Evolutionary conservation across 179 eudicot species (phyloP), one percentile per base, ranked within the genome.

Genomic region (Silene coronaria): DNA sequence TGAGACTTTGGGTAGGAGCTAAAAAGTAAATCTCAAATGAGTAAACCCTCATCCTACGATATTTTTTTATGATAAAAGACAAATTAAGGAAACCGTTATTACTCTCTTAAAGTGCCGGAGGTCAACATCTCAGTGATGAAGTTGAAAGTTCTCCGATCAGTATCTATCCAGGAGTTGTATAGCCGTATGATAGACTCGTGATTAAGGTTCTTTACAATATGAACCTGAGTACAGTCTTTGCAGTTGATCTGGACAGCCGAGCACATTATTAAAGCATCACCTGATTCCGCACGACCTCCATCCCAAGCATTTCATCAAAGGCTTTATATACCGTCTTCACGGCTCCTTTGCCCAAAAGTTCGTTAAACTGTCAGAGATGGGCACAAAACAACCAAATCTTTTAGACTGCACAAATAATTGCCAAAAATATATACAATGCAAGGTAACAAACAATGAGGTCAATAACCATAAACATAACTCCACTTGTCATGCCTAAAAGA

Each of bases 251-350:
- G 88, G 88, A 19, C 91, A 87, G 42, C 84, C 86, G 51, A 92
- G 83, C 67, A 92, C 80, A 45, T 87, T 80, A 48, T 74, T 80
- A 4, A 4, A 89, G 87, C 80, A 85, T 76, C 42, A 92, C 87
- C 76, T 88, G 96, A 79, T 86, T 90, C 97, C 97, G 90, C 5
- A 96, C 97, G 64, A 92, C 96, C 82, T 92, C 97, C 88, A 90
- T 86, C 45, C 88, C 97, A 51, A 90, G 86, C 55, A 83, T 81
- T 78, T 84, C 87, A 76, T 92, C 97, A 75, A 90, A 86, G 28
- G 97, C 97, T 80, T 81, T 89, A 67, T 92, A 90, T 59, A 92
- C 97, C 48, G 85, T 89, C 85, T 92, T 92, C 88, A 82, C 86
- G 71, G 97, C 91, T 62, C 97, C 97, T 85, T 87, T 92, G 11